Conservation (phyloP, 257 asterid genomes). For the Vinca minor region DNA sequence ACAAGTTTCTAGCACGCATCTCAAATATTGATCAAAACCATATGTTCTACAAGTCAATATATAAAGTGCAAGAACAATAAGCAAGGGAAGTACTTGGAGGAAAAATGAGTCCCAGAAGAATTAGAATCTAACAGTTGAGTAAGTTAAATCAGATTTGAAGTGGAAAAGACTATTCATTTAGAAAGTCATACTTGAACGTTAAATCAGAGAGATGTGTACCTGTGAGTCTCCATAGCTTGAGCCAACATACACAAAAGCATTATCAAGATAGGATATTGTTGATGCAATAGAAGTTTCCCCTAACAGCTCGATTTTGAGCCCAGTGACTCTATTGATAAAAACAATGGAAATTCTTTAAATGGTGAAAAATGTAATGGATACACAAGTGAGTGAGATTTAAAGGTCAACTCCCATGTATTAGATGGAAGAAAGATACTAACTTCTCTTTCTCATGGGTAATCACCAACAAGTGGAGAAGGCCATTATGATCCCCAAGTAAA, state of each 20-base stretch:
- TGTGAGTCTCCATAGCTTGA: slow-evolving; percentile 95
- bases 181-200: not conserved
- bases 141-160: not conserved
- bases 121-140: not conserved
- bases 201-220: slow-evolving; percentile 27
- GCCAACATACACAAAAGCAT: slow-evolving; percentile 77
- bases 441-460: slow-evolving; percentile 87
- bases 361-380: not conserved
- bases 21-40: too few relatives aligned
- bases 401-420: not conserved
- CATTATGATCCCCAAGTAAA: slow-evolving; percentile 82
- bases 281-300: slow-evolving; percentile 91
- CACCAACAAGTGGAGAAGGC: slow-evolving; percentile 73
- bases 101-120: not conserved
- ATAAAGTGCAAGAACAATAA: not conserved
- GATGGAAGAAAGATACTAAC: slow-evolving; percentile 34
- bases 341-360: not conserved
- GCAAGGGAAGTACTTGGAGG: not conserved
- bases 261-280: slow-evolving; percentile 81
- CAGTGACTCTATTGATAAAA: slow-evolving; percentile 52
- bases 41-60: not conserved
- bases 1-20: not conserved
- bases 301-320: slow-evolving; percentile 80
- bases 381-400: not conserved
- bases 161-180: not conserved